Evolutionary conservation across 768 basidiomycete genomes (phyloP), one percentile per base, ranked within the genome.

Genomic region (Russula vinacea): DNA sequence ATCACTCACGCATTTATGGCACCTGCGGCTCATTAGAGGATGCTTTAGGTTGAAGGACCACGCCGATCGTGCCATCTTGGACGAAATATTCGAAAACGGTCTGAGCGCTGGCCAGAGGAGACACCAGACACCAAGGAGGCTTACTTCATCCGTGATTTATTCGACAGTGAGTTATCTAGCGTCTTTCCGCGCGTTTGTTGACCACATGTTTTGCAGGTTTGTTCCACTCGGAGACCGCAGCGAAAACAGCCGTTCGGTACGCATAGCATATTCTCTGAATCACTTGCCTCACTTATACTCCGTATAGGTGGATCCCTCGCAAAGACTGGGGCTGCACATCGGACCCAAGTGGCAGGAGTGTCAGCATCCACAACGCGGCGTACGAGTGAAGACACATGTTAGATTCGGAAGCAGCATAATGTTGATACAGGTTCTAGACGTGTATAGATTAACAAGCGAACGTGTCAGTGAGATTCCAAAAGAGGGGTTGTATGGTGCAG

Each of bases 61-160:
- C 71, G 90, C 96, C 13, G 88, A 80, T 37, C 69, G 79, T 1
- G 74, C 80, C 40, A 84, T 99, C 58, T 86, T 91, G 14, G 94
- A 98, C 74, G 93, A 91, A 62, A 81, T 80, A 40, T 90, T 96
- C 70, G 83, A 84, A 24, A 85, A 69, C 82, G 89, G 8, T 79
- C 78, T 5, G 82, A 89, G 71, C 84, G 92, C 62, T 99, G 88
- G 87, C 75, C 88, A 11, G 75, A 82, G 62, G 88, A 87, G 70
- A 87, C 89, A 0, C 95, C 97, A 6, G 92, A 94, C 69, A 98
- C 97, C 26, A 98, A 98, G 75, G 97, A 99, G 76, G 97, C 92
- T 0, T 98, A 95, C 76, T 86, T 83, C 70, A 90, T 98, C 72
- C 85, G 94, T 61, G 89, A 98, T 62, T 82, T 93, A 58, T 99